These are phyloP conservation scores for Claviceps sp. DNA, from an alignment of 2,329 filamentous ascomycete species.

Conservation along the genomic window DNA sequence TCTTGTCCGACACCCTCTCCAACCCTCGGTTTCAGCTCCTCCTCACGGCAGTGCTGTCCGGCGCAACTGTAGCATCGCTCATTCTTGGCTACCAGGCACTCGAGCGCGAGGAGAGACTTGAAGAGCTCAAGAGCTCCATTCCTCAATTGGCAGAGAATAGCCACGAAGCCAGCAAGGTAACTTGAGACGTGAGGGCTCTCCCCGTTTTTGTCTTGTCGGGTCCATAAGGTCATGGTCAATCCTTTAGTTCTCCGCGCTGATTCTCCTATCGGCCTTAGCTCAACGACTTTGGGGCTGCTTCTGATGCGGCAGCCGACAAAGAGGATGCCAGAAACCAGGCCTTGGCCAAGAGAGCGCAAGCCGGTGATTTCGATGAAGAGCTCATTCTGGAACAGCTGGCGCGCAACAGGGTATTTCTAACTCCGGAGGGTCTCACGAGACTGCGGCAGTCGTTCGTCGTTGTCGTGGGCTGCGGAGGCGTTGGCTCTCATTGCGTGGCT, in stretches of 20 bases:
- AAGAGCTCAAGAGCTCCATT: conserved; percentile 47
- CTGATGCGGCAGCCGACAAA: conserved; percentile 33
- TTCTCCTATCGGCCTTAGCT: conserved; percentile 28
- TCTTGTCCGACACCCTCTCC: conserved; percentile 29
- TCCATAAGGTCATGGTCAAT: not conserved
- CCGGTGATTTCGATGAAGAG: conserved; percentile 57
- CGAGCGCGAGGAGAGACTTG: conserved; percentile 39
- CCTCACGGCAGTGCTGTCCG: conserved; percentile 55
- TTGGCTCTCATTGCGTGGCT: conserved; percentile 82
- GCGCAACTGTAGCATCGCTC: conserved; percentile 44
- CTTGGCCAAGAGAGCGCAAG: conserved; percentile 46
- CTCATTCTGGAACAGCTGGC: conserved; percentile 90
- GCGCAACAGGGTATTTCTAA: conserved; percentile 83
- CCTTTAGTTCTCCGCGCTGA: not conserved
- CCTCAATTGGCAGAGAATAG: conserved; percentile 20
- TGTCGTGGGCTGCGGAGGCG: conserved; percentile 85
- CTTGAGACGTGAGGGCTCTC: not conserved
- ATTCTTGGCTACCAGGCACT: conserved; percentile 49
- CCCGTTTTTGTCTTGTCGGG: not conserved
- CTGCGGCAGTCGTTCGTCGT: conserved; percentile 74
- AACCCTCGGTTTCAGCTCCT: conserved; percentile 48
- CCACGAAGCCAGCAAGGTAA: conserved; percentile 12
- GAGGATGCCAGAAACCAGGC: conserved; percentile 48
- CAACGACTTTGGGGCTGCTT: conserved; percentile 45
- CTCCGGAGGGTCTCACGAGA: conserved; percentile 63